Percentiles rank a stretch among this genome's conserved stretches.
phyloP scores from a whole-genome alignment of 2,329 filamentous ascomycete species.

The Alternaria gaisen region DNA sequence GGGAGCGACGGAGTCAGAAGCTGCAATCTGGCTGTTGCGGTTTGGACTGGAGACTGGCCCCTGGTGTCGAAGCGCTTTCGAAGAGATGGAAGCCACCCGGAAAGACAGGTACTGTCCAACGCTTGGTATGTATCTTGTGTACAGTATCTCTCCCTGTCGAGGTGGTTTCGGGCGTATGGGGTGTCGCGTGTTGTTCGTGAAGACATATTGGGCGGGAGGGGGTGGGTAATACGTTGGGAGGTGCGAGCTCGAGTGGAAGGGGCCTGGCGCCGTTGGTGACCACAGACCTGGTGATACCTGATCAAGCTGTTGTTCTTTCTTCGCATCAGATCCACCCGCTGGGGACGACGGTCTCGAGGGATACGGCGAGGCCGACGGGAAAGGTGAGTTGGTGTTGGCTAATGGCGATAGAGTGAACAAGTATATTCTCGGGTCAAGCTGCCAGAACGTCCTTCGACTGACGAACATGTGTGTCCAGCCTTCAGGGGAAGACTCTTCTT shows the following conservation, averaged over 20 bases:
- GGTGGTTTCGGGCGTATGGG: conserved; percentile 88
- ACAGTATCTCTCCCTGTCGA: conserved; percentile 89
- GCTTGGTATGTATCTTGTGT: conserved; percentile 85
- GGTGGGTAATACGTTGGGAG: conserved; percentile 92
- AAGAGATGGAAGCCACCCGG: conserved; percentile 77
- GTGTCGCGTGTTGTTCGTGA: conserved; percentile 81
- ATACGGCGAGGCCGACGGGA: conserved; percentile 60
- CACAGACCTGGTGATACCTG: conserved; percentile 47
- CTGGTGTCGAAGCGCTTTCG: conserved; percentile 69
- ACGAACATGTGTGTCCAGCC: conserved; percentile 86
- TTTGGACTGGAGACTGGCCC: conserved; percentile 60
- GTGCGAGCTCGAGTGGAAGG: conserved; percentile 83
- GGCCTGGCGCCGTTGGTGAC: conserved; percentile 62
- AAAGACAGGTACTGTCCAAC: conserved; percentile 87
- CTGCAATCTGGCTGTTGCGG: conserved; percentile 49
- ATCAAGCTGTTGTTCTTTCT: conserved; percentile 42
- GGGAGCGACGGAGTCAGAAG: conserved; percentile 60
- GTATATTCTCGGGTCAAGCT: conserved; percentile 85
- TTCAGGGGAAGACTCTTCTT: conserved; percentile 68
- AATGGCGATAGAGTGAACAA: conserved; percentile 81
- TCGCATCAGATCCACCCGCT: conserved; percentile 36
- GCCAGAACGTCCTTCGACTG: conserved; percentile 85
- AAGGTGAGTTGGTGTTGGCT: conserved; percentile 56
- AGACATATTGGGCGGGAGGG: conserved; percentile 79
- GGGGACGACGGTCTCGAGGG: conserved; percentile 63